Evolutionary conservation across 2,329 filamentous ascomycete genomes (phyloP), one percentile per base, ranked within the genome.

Genomic region (Fusarium sp.): DNA sequence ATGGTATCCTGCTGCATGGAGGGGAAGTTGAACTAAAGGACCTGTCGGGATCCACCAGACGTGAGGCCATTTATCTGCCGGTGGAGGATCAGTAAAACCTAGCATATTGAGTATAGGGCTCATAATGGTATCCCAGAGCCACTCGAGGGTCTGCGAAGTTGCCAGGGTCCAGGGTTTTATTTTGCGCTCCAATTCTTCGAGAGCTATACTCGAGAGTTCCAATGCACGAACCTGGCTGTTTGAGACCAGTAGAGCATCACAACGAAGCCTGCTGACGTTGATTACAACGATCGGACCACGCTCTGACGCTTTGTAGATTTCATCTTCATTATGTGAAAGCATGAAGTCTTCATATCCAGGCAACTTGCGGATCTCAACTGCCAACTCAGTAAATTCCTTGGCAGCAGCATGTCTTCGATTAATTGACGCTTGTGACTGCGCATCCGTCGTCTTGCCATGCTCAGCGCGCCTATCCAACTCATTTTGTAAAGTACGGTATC

Each of bases 1-100:
- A 56, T 56, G 29, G 1, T 56, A 14, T 3, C 58, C 58, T n/a
- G 58, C 49, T n/a, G 49, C 58, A n/a, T 61, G 58, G 1, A 61
- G 58, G 0, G 58, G 58, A 12, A 61, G 46, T 25, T 61, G 49
- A 13, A 61, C 38, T 0, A 61, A n/a, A 31, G 49, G 58, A 2
- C 58, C 58, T 0, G 58, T 61, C 2, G 49, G 58, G 15, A 56
- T 31, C 49, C 58, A 61, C 49, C 49, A 61, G 3, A 61, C 13
- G 25, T 20, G 49, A 0, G 39, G 58, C 57, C 29, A 38, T 17
- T 17, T 8, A 0, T 31, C 13, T 4, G 2, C 1, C 1, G 2
- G 1, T 1, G 38, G 57, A 3, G 11, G 1, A 1, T n/a, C 6
- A 11, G 15, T 17, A 20, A 56, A 25, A 2, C 49, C 49, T 14